Evolutionary conservation across 2,329 filamentous ascomycete genomes (phyloP).

Genomic region (Claviceps pazoutovae): DNA sequence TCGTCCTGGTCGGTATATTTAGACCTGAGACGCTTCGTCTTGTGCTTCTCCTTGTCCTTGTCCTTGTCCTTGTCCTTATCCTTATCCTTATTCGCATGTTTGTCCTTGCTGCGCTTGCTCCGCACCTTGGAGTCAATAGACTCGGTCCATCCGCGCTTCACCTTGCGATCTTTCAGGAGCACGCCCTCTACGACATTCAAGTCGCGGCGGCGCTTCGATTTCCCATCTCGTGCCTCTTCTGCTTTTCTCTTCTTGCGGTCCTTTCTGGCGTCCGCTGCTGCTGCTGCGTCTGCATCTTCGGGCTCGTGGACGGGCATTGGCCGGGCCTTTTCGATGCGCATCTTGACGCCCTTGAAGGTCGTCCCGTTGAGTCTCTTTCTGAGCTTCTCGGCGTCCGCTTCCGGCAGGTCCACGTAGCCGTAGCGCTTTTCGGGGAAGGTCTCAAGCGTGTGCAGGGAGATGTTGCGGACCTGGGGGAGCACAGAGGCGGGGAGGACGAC

Average conservation of each 20-base stretch:
- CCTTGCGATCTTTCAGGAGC: conserved; percentile 59
- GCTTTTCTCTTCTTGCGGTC: conserved; percentile 16
- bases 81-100: conserved; percentile 30
- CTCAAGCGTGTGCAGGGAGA: conserved; percentile 77
- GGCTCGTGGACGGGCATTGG: not conserved
- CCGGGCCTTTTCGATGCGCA: conserved; percentile 70
- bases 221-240: conserved; percentile 10
- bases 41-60: conserved; percentile 35
- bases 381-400: conserved; percentile 73
- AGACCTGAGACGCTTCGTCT: conserved; percentile 49
- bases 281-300: not conserved
- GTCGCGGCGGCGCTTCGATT: conserved; percentile 37
- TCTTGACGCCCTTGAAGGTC: conserved; percentile 70
- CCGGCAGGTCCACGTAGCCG: conserved; percentile 77
- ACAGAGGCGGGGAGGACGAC: conserved; percentile 57
- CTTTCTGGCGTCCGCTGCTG: conserved; percentile 4
- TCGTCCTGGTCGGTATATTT: conserved; percentile 73
- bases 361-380: conserved; percentile 83
- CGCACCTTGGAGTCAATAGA: conserved; percentile 35
- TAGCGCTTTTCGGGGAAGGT: conserved; percentile 84
- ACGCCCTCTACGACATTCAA: conserved; percentile 47
- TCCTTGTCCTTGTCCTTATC: conserved; percentile 32
- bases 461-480: conserved; percentile 53
- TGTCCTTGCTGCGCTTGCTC: conserved; percentile 34
- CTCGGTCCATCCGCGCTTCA: conserved; percentile 85